These are phyloP conservation scores for Leccinum huronense DNA, from an alignment of 1,284 basidiomycete genomes.

Conservation along the genomic window DNA sequence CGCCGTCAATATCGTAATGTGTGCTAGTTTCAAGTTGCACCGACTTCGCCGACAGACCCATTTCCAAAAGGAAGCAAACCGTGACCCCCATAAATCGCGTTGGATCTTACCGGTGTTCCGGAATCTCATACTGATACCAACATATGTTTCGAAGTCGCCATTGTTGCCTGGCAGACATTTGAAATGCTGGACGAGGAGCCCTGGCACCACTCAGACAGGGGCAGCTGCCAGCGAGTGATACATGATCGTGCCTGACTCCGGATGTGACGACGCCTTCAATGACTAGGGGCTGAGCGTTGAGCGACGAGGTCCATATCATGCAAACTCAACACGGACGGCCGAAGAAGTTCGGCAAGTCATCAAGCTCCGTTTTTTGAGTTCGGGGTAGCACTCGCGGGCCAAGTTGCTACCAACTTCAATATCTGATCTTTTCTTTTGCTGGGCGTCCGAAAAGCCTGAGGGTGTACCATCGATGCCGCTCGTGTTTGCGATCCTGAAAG, in stretches of 20 bases:
- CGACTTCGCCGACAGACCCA: constrained; percentile 40
- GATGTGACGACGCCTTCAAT: constrained; percentile 47
- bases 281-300: constrained; percentile 28
- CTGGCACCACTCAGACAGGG: constrained; percentile 45
- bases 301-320: constrained; percentile 45
- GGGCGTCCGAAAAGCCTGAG: no score
- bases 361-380: constrained; percentile 22
- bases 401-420: no score
- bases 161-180: constrained; percentile 19
- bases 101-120: constrained; percentile 69
- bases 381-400: neutral
- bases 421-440: no score
- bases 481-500: no score
- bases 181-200: constrained; percentile 49
- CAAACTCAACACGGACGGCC: constrained; percentile 58
- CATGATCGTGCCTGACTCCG: constrained; percentile 59
- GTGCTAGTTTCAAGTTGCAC: constrained; percentile 50
- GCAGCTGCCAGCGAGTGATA: constrained; percentile 36
- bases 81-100: constrained; percentile 63
- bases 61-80: constrained; percentile 60
- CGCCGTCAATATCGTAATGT: constrained; percentile 19
- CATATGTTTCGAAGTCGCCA: constrained; percentile 30
- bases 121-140: constrained; percentile 62
- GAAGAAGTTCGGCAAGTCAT: constrained; percentile 31
- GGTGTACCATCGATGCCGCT: no score